phyloP scores from a whole-genome alignment of 345 rosid species.

The Reutealis trisperma region DNA sequence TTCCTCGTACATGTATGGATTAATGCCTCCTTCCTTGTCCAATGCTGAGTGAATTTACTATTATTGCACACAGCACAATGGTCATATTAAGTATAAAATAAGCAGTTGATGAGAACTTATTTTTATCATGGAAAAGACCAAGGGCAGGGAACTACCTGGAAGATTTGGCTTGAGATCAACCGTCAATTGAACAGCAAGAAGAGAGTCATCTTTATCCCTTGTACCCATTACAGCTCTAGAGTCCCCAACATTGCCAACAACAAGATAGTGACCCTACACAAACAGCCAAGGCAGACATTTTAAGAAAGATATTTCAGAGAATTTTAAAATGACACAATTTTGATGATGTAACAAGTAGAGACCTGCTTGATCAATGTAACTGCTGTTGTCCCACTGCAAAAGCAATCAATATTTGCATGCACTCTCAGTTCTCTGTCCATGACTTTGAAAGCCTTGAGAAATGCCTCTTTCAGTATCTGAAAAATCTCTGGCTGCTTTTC shows the following conservation, averaged over 20 bases:
- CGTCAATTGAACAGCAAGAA: constrained; percentile 87
- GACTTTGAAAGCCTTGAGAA: constrained; percentile 85
- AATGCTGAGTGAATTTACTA: background rate
- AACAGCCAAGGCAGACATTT: constrained; percentile 12
- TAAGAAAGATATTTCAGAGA: constrained; percentile 12
- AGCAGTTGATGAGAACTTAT: background rate
- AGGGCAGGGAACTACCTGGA: constrained; percentile 61
- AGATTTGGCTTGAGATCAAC: constrained; percentile 98
- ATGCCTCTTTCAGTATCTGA: constrained; percentile 67
- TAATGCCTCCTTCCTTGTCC: background rate
- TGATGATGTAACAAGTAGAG: constrained; percentile 12
- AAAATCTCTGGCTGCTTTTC: constrained; percentile 60
- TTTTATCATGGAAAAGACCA: background rate
- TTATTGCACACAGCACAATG: background rate
- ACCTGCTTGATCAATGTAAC: constrained; percentile 96
- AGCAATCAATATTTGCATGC: constrained; percentile 76
- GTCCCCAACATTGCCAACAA: constrained; percentile 90
- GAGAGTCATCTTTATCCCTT: constrained; percentile 61
- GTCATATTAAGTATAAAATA: background rate
- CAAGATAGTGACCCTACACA: constrained; percentile 69
- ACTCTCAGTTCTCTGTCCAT: constrained; percentile 92
- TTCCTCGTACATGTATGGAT: background rate
- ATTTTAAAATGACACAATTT: background rate
- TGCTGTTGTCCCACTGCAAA: constrained; percentile 98
- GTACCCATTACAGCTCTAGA: constrained; percentile 92